These are phyloP conservation scores for Paxillus involutus DNA, from an alignment of 768 basidiomycete species.

Conservation along the genomic window DNA sequence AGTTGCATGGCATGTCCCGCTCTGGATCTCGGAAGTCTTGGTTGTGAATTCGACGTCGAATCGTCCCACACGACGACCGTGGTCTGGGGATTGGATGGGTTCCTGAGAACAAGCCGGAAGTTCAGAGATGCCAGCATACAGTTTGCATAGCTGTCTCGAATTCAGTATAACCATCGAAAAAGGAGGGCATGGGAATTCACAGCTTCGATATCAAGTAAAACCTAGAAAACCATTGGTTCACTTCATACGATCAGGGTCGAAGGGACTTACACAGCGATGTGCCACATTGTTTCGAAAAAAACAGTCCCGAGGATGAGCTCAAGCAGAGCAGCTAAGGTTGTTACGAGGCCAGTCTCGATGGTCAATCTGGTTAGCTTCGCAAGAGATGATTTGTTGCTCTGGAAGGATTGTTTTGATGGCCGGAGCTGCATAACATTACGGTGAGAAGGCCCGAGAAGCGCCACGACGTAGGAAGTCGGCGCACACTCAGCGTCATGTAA, in stretches of 20 bases:
- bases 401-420: slow-evolving; percentile 6
- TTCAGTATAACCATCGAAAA: background rate
- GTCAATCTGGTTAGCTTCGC: slow-evolving; percentile 18
- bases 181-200: background rate
- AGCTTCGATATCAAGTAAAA: slow-evolving; percentile 16
- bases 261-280: slow-evolving; percentile 19
- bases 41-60: background rate
- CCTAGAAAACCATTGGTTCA: background rate
- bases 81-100: background rate
- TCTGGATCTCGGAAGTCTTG: background rate
- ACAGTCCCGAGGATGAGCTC: slow-evolving; percentile 15
- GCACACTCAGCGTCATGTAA: slow-evolving; percentile 17
- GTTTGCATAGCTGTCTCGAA: slow-evolving; percentile 13
- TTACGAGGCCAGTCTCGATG: slow-evolving; percentile 25
- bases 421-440: slow-evolving; percentile 10
- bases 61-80: slow-evolving; percentile 7
- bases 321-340: slow-evolving; percentile 13
- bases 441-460: background rate
- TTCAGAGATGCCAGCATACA: slow-evolving; percentile 18
- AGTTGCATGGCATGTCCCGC: background rate
- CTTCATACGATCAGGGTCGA: background rate
- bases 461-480: background rate
- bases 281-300: slow-evolving; percentile 1
- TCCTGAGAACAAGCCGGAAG: slow-evolving; percentile 9
- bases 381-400: background rate